phyloP scores from a whole-genome alignment of 2,329 filamentous ascomycete species.

The Tolypocladium pustulatum region DNA sequence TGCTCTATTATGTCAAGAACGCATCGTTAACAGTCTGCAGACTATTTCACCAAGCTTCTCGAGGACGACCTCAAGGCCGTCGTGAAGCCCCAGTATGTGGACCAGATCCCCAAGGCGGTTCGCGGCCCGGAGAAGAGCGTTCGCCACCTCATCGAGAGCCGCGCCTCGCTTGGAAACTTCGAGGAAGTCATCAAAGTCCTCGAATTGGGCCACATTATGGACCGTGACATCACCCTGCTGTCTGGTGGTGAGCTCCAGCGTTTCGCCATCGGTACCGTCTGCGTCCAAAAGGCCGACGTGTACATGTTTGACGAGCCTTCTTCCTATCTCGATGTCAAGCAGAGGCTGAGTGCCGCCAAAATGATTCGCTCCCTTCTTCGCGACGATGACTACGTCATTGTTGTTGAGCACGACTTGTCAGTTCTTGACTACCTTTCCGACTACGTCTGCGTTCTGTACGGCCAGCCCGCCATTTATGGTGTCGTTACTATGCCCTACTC shows the following conservation, averaged over 20 bases:
- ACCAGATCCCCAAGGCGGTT: constrained; percentile 91
- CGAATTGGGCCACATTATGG: constrained; percentile 79
- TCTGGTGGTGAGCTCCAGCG: constrained; percentile 97
- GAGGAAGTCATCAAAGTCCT: constrained; percentile 75
- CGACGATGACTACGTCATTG: constrained; percentile 90
- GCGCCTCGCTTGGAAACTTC: constrained; percentile 67
- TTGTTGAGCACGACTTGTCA: constrained; percentile 98
- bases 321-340: constrained; percentile 98
- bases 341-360: constrained; percentile 83
- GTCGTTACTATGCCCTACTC: constrained; percentile 93
- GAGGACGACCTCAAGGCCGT: constrained; percentile 97
- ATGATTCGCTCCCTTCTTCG: constrained; percentile 87
- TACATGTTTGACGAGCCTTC: constrained; percentile 99
- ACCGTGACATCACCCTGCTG: constrained; percentile 80
- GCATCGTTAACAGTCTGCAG: constrained; percentile 18
- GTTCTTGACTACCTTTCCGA: constrained; percentile 98
- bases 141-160: constrained; percentile 63
- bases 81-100: constrained; percentile 98
- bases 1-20: not conserved
- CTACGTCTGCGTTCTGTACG: constrained; percentile 96
- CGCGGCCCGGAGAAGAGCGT: constrained; percentile 74
- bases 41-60: constrained; percentile 97
- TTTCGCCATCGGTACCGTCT: constrained; percentile 93
- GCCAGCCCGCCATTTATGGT: constrained; percentile 90
- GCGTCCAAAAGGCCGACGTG: constrained; percentile 90